Evolutionary conservation across 257 asterid species (phyloP).

Genomic region (Rubia yunnanensis): DNA sequence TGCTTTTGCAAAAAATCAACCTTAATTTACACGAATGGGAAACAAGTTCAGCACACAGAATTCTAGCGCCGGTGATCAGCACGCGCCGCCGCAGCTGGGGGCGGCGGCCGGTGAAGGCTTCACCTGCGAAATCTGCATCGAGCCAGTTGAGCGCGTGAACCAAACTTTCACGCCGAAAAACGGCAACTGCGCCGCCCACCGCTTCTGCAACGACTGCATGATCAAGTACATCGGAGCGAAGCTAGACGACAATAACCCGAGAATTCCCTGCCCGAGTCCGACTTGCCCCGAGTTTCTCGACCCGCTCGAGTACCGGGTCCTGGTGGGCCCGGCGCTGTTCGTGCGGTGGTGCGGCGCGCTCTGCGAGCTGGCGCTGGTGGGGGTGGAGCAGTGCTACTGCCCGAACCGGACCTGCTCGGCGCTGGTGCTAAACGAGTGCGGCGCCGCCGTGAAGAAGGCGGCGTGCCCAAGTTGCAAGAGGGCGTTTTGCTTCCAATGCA

Average conservation of each 20-base stretch:
- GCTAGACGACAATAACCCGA: conserved; percentile 37
- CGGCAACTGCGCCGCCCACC: conserved; percentile 36
- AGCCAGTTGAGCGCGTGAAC: conserved; percentile 21
- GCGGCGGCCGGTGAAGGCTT: background rate
- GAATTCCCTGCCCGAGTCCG: conserved; percentile 53
- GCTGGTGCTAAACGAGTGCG: conserved; percentile 62
- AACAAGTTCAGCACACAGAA: conserved; percentile 2
- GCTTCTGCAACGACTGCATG: conserved; percentile 56
- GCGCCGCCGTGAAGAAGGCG: conserved; percentile 36
- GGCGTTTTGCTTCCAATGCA: conserved; percentile 40
- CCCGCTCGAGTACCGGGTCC: conserved; percentile 33
- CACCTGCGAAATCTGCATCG: conserved; percentile 66
- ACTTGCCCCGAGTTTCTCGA: conserved; percentile 46
- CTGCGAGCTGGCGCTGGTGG: conserved; percentile 41
- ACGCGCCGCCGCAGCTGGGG: conserved; percentile 1
- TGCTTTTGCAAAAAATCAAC: background rate
- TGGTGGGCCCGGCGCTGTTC: conserved; percentile 33
- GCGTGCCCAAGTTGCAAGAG: conserved; percentile 52
- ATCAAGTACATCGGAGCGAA: conserved; percentile 52
- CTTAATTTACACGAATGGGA: conserved; percentile 8
- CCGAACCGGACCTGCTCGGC: conserved; percentile 47
- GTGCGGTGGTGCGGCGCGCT: conserved; percentile 68
- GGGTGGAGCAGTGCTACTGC: conserved; percentile 35
- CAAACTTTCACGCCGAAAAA: conserved; percentile 13
- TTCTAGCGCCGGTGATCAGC: background rate